These are phyloP conservation scores for Neurospora sp. DNA, from an alignment of 2,329 filamentous ascomycete species.

Conservation along the genomic window DNA sequence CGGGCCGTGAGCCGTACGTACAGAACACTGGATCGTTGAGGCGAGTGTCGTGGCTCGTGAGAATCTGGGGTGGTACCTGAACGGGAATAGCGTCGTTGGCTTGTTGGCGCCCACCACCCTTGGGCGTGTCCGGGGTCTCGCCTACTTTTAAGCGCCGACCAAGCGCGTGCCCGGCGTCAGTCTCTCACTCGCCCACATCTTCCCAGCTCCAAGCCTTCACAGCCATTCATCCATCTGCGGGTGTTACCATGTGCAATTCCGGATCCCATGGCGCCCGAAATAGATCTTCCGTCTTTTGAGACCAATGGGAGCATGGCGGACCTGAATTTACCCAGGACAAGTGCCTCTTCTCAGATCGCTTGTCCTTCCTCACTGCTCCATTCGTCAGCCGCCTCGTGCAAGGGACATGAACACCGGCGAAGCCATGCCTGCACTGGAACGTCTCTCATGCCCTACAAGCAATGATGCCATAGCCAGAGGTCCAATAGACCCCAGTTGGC, in stretches of 20 bases:
- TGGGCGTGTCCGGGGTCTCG: neutral
- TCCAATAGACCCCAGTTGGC: neutral
- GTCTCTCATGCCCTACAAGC: neutral
- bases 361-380: neutral
- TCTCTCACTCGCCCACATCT: neutral
- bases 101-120: neutral
- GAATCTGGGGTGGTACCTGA: neutral
- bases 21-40: neutral
- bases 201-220: slow-evolving; percentile 2
- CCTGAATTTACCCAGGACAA: neutral
- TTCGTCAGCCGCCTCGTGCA: neutral
- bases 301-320: neutral
- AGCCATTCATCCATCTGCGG: slow-evolving; percentile 8
- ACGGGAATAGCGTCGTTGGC: neutral
- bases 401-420: neutral
- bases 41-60: neutral
- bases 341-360: neutral
- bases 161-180: slow-evolving; percentile 12
- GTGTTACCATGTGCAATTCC: neutral
- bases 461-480: neutral
- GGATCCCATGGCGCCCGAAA: neutral
- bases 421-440: neutral
- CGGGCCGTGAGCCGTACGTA: neutral
- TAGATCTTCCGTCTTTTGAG: neutral
- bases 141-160: slow-evolving; percentile 15